Conservation (phyloP, 2,329 filamentous ascomycete species). For the Sporothrix protearum region DNA sequence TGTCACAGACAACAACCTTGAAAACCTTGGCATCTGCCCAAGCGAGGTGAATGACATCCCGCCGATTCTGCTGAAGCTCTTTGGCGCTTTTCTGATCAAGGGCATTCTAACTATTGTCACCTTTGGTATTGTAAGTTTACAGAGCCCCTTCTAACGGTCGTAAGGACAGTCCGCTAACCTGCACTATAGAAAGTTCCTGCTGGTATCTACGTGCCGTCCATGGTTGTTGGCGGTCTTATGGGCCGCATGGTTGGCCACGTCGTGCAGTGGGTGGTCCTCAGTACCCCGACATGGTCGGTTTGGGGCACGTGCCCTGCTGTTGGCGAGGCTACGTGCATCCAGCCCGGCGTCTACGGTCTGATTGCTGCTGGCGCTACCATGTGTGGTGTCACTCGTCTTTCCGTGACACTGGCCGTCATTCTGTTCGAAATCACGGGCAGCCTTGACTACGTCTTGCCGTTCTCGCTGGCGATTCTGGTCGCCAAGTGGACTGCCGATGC, state of each 20-base stretch:
- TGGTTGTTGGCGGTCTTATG: constrained; percentile 94
- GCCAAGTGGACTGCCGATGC: constrained; percentile 99
- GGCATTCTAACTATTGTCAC: constrained; percentile 83
- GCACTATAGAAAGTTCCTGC: constrained; percentile 75
- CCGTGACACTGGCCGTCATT: constrained; percentile 90
- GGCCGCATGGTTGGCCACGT: constrained; percentile 83
- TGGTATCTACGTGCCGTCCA: constrained; percentile 96
- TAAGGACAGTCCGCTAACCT: constrained; percentile 8
- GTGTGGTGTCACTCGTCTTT: constrained; percentile 92
- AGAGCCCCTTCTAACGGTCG: too few species aligned
- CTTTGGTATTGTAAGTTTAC: constrained; percentile 71
- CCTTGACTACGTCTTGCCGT: constrained; percentile 90
- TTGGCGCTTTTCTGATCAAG: constrained; percentile 83
- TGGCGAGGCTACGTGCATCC: constrained; percentile 77
- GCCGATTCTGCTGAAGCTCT: constrained; percentile 65
- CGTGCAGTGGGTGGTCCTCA: constrained; percentile 75
- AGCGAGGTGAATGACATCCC: constrained; percentile 70
- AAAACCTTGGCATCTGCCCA: constrained; percentile 74
- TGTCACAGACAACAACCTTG: constrained; percentile 59
- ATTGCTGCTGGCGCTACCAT: constrained; percentile 95
- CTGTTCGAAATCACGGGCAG: constrained; percentile 94
- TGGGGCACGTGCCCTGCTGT: constrained; percentile 71
- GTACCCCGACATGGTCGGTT: constrained; percentile 65
- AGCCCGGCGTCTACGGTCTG: constrained; percentile 93
- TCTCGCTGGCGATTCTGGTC: constrained; percentile 85